Percentiles rank a stretch among this genome's conserved stretches.
phyloP scores from a whole-genome alignment of 768 basidiomycete species.

The Leccinum pellstonianum region DNA sequence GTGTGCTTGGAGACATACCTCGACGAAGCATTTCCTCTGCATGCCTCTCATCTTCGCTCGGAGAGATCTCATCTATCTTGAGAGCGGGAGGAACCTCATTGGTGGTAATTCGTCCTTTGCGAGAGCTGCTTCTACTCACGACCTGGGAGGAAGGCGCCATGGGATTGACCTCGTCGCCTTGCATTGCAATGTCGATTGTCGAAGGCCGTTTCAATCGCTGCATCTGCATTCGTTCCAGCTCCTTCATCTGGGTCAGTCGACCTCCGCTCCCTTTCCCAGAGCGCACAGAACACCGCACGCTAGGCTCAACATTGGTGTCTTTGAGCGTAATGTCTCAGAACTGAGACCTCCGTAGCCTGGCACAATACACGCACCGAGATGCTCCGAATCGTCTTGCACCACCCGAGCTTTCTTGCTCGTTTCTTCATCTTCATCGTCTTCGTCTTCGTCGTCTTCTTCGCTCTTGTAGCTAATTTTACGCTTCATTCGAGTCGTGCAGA shows the following conservation, averaged over 20 bases:
- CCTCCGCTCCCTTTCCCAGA: conserved; percentile 3
- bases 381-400: not conserved
- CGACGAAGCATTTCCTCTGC: not conserved
- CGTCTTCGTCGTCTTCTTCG: not conserved
- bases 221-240: not conserved
- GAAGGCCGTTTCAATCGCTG: not conserved
- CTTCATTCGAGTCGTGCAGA: not conserved
- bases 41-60: not conserved
- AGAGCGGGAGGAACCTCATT: not conserved
- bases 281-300: not conserved
- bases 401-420: not conserved
- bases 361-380: no score
- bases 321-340: no score
- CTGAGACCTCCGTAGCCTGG: no score
- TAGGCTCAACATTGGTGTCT: not conserved
- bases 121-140: not conserved
- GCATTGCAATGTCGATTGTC: not conserved
- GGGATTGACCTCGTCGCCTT: conserved; percentile 1
- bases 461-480: not conserved
- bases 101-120: not conserved
- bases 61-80: not conserved
- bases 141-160: conserved; percentile 2
- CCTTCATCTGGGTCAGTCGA: not conserved
- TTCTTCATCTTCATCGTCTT: not conserved
- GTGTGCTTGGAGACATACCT: not conserved